Percentiles rank a stretch among this genome's conserved stretches.
These are phyloP conservation scores for Stemphylium lycopersici DNA, from an alignment of 2,329 filamentous ascomycete species.

Conservation along the genomic window DNA sequence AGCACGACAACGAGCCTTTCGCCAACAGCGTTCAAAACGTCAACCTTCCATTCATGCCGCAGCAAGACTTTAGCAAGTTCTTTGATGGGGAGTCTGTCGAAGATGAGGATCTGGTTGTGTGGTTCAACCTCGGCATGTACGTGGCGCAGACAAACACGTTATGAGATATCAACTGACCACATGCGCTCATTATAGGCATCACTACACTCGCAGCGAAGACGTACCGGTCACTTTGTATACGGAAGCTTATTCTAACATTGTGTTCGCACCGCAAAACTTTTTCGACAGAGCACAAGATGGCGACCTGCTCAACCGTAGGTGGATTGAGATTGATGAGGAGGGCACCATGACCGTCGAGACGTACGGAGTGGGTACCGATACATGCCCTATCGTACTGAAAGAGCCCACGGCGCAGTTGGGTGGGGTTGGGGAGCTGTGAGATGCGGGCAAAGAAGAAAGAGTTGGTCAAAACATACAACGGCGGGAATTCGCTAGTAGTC, in stretches of 20 bases:
- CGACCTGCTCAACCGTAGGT: slow-evolving; percentile 18
- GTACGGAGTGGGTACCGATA: slow-evolving; percentile 14
- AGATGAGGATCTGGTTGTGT: slow-evolving; percentile 52
- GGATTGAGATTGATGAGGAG: slow-evolving; percentile 10
- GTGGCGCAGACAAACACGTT: no score
- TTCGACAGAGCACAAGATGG: slow-evolving; percentile 7
- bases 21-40: slow-evolving; percentile 46
- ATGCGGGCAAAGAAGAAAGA: no score
- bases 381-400: slow-evolving; percentile 7
- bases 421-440: no score
- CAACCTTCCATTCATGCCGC: slow-evolving; percentile 49
- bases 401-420: slow-evolving; percentile 11
- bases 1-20: slow-evolving; percentile 55
- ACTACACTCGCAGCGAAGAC: slow-evolving; percentile 23
- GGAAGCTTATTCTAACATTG: slow-evolving; percentile 2
- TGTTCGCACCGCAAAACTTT: slow-evolving; percentile 9
- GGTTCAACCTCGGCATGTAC: slow-evolving; percentile 57
- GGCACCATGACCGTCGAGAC: slow-evolving; percentile 10
- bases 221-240: slow-evolving; percentile 5
- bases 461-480: background rate
- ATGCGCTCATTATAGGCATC: slow-evolving; percentile 36
- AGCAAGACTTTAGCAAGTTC: slow-evolving; percentile 59
- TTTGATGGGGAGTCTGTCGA: slow-evolving; percentile 55
- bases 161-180: no score
- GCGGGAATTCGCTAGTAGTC: background rate